Base-by-base conservation (phyloP, 495 filamentous ascomycete species). In the Talaromyces stipitatus region DNA sequence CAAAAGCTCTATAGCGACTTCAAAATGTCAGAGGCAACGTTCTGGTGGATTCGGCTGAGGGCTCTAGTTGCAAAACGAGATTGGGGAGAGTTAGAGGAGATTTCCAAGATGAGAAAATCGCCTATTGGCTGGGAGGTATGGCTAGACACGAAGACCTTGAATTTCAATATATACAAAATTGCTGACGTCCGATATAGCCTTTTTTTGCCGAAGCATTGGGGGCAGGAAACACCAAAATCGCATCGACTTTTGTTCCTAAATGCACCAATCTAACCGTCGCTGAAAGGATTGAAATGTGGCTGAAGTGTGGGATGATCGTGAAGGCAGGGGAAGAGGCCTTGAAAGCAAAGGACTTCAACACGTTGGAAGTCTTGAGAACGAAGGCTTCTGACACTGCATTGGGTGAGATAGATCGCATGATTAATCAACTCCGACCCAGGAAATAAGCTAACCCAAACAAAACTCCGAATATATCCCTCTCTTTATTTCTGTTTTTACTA, bases 71-170 rank as follows among this genome's bases (percentile, higher is more conserved):
- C 87, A 12, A 89, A 87, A 66, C 83, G 94, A 36, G 87, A 96
- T 66, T 97, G 91, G 91, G 82, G 80, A 36, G 95, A 96, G 66
- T 75, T 98, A 56, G 92, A 97, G 70, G 91, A 96, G 59, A 80
- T 89, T 60, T 83, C 80, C 46, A 78, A 72, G 61, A 66, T 56
- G 33, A 81, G 77, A 66, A 95, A 92, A 64, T 89, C 85, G 47
- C 88, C 94, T n/a, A 97, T 98, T 66, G 94, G 92, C 41, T 98
- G 95, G 95, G 91, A 94, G 81, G 86, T 89, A 73, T 72, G 78
- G 67, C 57, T 36, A 45, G 52, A 22, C 30, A 29, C 27, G 12
- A 57, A 46, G 62, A 23, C 59, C 51, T 30, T 36, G 18, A 8
- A 51, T 23, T 55, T 20, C 33, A 20, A 48, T 36, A 43, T 50